Evolutionary conservation across 1,284 basidiomycete genomes (phyloP).

Genomic region (Violaceomyces palustris): DNA sequence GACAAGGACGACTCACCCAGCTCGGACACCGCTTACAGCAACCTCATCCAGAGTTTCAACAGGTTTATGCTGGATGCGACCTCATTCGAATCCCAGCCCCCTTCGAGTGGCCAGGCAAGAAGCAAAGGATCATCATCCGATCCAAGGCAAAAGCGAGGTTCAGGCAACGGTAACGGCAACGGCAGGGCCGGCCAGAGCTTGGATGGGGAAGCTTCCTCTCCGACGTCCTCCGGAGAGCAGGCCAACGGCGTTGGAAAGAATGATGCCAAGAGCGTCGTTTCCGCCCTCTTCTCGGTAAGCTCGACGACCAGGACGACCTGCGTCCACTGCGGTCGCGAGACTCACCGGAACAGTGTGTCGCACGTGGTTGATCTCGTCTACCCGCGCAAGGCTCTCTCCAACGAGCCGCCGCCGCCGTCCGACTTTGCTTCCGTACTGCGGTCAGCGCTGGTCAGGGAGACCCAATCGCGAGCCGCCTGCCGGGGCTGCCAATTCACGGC

Average conservation of each 20-base stretch:
- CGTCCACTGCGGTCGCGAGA: slow-evolving; percentile 71
- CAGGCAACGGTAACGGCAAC: not conserved
- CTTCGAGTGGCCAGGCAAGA: not conserved
- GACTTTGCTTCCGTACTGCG: slow-evolving; percentile 71
- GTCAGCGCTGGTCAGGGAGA: slow-evolving; percentile 73
- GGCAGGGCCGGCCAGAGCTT: not conserved
- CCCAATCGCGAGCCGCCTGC: slow-evolving; percentile 78
- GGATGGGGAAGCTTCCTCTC: too few species aligned
- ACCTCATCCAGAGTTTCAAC: slow-evolving; percentile 90
- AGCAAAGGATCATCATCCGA: slow-evolving; percentile 16
- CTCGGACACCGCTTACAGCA: slow-evolving; percentile 65
- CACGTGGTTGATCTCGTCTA: slow-evolving; percentile 73
- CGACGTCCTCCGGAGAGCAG: too few species aligned
- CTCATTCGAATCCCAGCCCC: slow-evolving; percentile 24
- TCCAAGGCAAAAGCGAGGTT: not conserved
- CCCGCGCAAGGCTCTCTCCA: slow-evolving; percentile 64
- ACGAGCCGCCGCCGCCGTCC: slow-evolving; percentile 57
- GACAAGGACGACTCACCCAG: slow-evolving; percentile 69
- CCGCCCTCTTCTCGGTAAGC: slow-evolving; percentile 22
- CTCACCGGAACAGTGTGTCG: slow-evolving; percentile 31
- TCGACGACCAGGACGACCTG: slow-evolving; percentile 61
- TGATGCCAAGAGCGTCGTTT: too few species aligned
- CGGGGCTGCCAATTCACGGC: slow-evolving; percentile 61
- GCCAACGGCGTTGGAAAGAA: too few species aligned
- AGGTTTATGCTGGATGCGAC: slow-evolving; percentile 74